Base-by-base conservation (phyloP, 2,329 filamentous ascomycete genomes). In the Coniochaeta ligniaria region DNA sequence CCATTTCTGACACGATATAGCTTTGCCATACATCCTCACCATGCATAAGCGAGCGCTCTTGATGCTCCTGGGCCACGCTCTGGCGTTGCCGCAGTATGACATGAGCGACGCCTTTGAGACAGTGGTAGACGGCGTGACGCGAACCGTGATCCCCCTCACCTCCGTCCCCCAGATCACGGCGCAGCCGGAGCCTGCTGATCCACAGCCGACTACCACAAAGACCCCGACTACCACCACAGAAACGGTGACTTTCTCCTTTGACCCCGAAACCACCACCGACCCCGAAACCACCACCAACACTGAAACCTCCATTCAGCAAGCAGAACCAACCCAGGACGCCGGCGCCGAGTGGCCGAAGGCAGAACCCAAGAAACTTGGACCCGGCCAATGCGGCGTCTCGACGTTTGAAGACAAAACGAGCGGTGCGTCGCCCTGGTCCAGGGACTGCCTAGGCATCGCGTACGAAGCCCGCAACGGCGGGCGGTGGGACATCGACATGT, bases 191-290 rank as follows among this genome's bases (percentile, higher is more conserved):
- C 38, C 38, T 41, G 38, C 17, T n/a, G 43, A 26, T 9, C 43
- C 43, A 11, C 26, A 24, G 43, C 6, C 26, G 24, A 8, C 47
- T 31, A 6, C 80, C 88, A 61, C 90, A 90, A 76, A 83, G 6
- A 9, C 20, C 20, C 5, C 28, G 28, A 20, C 26, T 3, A 31
- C 24, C 47, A 11, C 31, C 26, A 52, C 47, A 5, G 14, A 31
- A 17, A 31, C 6, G 9, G 43, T 22, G n/a, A 43, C 41, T 20
- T 9, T 9, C n/a, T n/a, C n/a, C n/a, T n/a, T n/a, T n/a, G n/a
- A n/a, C n/a, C n/a, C n/a, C n/a, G n/a, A n/a, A 22, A 9, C 6
- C 17, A 6, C 14, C 20, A 11, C 17, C 17, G 41, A n/a, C 17
- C 6, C 41, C 17, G 41, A 20, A n/a, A 17, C 41, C 14, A 6